Evolutionary conservation across 371 early-diverging fungal genomes (phyloP).

Genomic region (Haplosporangium sp.): DNA sequence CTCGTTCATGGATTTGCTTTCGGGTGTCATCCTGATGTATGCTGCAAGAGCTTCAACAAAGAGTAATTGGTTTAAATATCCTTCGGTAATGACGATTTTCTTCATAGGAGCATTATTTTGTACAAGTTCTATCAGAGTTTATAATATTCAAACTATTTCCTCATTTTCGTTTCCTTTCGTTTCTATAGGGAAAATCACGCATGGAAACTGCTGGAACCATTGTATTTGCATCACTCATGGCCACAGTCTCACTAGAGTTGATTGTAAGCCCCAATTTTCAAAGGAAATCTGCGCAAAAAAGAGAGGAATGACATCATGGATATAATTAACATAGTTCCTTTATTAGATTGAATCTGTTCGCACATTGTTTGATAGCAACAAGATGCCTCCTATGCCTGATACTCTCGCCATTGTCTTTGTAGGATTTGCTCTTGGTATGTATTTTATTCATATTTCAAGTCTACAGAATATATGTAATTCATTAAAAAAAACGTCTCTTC

Average conservation of each 20-base stretch:
- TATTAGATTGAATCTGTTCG: conserved; percentile 71
- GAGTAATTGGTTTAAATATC: conserved; percentile 79
- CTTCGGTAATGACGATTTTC: conserved; percentile 66
- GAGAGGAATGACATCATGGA: too few species aligned
- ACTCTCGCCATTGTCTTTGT: conserved; percentile 73
- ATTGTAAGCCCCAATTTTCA: conserved; percentile 63
- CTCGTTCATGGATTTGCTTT: conserved; percentile 91
- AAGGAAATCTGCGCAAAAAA: too few species aligned
- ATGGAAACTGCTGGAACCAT: conserved; percentile 96
- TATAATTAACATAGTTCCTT: neutral
- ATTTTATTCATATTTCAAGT: neutral
- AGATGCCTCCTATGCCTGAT: conserved; percentile 66
- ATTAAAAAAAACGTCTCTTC: too few species aligned
- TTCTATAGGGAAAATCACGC: conserved; percentile 79
- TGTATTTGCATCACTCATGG: conserved; percentile 92
- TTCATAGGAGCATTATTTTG: neutral
- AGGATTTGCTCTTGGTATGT: conserved; percentile 74
- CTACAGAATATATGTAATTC: too few species aligned
- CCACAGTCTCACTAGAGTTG: conserved; percentile 88
- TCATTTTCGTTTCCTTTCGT: too few species aligned
- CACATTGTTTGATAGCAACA: conserved; percentile 58
- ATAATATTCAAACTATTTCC: too few species aligned
- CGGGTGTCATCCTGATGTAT: conserved; percentile 76
- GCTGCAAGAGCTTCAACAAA: conserved; percentile 72
- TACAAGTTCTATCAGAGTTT: too few species aligned